These are phyloP conservation scores for Halenospora varia DNA, from an alignment of 495 filamentous ascomycete genomes.

Conservation along the genomic window DNA sequence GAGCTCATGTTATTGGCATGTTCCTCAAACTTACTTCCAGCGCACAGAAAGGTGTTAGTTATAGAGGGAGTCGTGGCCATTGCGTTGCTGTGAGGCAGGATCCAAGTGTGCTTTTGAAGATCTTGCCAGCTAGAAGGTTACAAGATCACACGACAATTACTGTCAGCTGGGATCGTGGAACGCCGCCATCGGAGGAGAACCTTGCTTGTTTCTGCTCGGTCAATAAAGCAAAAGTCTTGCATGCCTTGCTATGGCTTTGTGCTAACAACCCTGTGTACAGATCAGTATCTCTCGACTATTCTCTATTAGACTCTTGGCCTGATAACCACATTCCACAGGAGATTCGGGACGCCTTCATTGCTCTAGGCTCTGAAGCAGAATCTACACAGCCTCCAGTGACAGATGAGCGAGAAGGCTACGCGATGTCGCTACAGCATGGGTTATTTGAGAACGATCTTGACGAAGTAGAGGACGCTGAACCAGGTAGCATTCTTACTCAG, in stretches of 20 bases:
- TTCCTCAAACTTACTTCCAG: slow-evolving; percentile 9
- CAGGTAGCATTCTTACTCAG: slow-evolving; percentile 11
- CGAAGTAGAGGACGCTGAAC: slow-evolving; percentile 12
- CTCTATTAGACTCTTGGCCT: slow-evolving; percentile 13
- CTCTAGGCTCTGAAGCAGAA: slow-evolving; percentile 11
- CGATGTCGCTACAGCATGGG: slow-evolving; percentile 8
- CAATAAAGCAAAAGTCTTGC: too few relatives aligned
- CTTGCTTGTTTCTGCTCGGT: too few relatives aligned
- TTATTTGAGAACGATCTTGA: slow-evolving; percentile 18
- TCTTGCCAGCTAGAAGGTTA: slow-evolving; percentile 7
- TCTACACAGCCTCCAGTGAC: slow-evolving; percentile 11
- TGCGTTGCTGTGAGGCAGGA: slow-evolving; percentile 9
- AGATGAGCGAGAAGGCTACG: slow-evolving; percentile 16
- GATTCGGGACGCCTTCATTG: slow-evolving; percentile 15
- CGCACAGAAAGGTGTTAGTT: slow-evolving; percentile 4
- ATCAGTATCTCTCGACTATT: slow-evolving; percentile 9
- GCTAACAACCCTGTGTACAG: slow-evolving; percentile 8
- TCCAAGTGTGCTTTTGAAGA: slow-evolving; percentile 9
- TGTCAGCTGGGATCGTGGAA: slow-evolving; percentile 7
- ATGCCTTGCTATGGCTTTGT: slow-evolving; percentile 8
- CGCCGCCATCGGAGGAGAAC: too few relatives aligned
- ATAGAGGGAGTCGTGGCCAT: slow-evolving; percentile 7
- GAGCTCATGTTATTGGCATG: slow-evolving; percentile 7
- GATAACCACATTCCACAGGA: slow-evolving; percentile 12
- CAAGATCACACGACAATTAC: slow-evolving; percentile 9